phyloP scores from a whole-genome alignment of 768 basidiomycete species.

The Leucocoprinus leucothites region DNA sequence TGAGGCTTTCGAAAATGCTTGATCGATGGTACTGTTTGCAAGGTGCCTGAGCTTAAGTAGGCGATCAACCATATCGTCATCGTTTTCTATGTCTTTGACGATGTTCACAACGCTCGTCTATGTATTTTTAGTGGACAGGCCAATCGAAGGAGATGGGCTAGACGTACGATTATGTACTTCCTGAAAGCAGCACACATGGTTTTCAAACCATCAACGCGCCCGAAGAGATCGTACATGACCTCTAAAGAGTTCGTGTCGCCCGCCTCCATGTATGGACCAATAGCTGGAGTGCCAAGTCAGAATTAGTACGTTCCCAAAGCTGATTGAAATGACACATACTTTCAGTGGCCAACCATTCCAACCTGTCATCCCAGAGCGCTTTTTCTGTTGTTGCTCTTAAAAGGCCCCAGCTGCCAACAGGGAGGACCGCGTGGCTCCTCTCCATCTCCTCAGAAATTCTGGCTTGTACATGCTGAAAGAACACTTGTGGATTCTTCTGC shows the following conservation, averaged over 20 bases:
- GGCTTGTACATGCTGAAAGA: constrained; percentile 45
- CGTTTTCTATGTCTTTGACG: constrained; percentile 57
- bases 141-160: neutral
- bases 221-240: constrained; percentile 60
- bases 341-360: constrained; percentile 35
- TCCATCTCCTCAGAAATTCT: constrained; percentile 57
- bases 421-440: constrained; percentile 48
- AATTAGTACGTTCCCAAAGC: neutral
- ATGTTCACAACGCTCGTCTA: constrained; percentile 61
- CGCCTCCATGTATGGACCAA: constrained; percentile 48
- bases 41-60: constrained; percentile 67
- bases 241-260: constrained; percentile 41
- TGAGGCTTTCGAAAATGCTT: constrained; percentile 41
- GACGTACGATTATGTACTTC: constrained; percentile 51
- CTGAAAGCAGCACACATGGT: constrained; percentile 61
- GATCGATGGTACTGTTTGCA: constrained; percentile 45
- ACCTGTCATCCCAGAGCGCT: constrained; percentile 42
- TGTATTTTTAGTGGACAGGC: neutral
- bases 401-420: constrained; percentile 44
- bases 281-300: constrained; percentile 33
- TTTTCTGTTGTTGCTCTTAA: constrained; percentile 53
- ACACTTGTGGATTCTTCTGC: constrained; percentile 43
- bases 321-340: constrained; percentile 21
- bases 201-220: constrained; percentile 51
- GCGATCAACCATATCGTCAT: constrained; percentile 76